These are phyloP conservation scores for Speleostelium caveatum DNA, from an alignment of 78 protist genomes.

Conservation along the genomic window DNA sequence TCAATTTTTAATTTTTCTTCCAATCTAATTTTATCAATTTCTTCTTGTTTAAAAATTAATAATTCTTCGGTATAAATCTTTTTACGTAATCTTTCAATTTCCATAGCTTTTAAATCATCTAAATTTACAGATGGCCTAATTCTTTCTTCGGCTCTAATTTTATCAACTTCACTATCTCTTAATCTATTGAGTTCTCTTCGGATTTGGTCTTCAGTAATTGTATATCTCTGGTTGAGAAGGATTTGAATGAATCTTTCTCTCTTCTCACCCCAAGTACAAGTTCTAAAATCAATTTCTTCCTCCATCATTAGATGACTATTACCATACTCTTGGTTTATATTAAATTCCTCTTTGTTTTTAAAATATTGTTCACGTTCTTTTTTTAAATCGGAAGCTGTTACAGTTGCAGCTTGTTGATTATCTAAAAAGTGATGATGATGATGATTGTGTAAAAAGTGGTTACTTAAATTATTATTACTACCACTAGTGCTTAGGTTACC, in stretches of 20 bases:
- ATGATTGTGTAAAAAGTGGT: not conserved
- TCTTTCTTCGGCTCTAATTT: conserved; percentile 31
- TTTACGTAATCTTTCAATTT: conserved; percentile 21
- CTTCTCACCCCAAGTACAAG: conserved; percentile 51
- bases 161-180: conserved; percentile 34
- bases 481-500: not conserved
- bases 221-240: not conserved
- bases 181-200: conserved; percentile 32
- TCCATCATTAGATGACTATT: not conserved
- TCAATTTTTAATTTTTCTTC: conserved; percentile 33
- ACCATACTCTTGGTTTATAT: conserved; percentile 6
- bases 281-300: not conserved
- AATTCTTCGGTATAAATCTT: conserved; percentile 7
- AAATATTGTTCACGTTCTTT: conserved; percentile 63
- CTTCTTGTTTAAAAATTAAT: conserved; percentile 11
- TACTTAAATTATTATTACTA: not conserved
- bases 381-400: conserved; percentile 52
- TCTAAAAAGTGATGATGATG: not conserved
- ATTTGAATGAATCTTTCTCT: conserved; percentile 21
- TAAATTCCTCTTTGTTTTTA: conserved; percentile 36
- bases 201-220: conserved; percentile 7
- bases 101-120: conserved; percentile 10
- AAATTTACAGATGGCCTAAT: not conserved
- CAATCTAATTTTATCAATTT: not conserved
- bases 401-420: conserved; percentile 42